Conservation (phyloP, 1,284 basidiomycete species). For the Puccinia horiana region DNA sequence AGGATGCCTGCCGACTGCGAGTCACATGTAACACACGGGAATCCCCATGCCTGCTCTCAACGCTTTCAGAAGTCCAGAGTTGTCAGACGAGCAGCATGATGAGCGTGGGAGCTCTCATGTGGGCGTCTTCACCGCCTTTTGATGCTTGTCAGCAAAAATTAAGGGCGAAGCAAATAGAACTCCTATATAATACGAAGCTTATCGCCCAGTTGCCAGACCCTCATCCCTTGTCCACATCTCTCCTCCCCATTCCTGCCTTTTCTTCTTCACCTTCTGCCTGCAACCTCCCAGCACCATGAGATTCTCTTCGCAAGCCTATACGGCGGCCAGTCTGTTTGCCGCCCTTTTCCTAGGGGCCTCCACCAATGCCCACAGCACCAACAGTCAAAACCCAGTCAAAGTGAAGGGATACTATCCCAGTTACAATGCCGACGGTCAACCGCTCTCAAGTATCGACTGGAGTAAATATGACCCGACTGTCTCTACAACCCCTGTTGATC, state of each 20-base stretch:
- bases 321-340: neutral
- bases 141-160: no score
- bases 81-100: no score
- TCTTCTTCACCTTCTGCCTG: neutral
- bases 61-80: no score
- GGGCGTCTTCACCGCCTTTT: no score
- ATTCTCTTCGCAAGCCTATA: neutral
- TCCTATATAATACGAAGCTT: no score
- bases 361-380: neutral
- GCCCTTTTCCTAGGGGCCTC: neutral
- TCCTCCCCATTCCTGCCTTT: neutral
- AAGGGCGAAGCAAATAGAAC: no score
- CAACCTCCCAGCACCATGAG: neutral
- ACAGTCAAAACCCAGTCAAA: neutral
- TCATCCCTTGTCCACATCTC: no score
- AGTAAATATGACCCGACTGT: neutral
- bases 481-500: neutral
- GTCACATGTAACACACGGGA: no score
- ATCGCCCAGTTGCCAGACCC: no score
- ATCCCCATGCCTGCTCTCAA: no score
- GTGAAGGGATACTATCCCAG: constrained; percentile 46
- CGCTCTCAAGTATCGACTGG: constrained; percentile 10
- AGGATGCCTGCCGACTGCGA: no score
- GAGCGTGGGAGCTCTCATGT: no score
- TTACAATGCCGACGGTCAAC: constrained; percentile 9